Base-by-base conservation (phyloP, 2,329 filamentous ascomycete genomes). In the Trichoderma sp. region DNA sequence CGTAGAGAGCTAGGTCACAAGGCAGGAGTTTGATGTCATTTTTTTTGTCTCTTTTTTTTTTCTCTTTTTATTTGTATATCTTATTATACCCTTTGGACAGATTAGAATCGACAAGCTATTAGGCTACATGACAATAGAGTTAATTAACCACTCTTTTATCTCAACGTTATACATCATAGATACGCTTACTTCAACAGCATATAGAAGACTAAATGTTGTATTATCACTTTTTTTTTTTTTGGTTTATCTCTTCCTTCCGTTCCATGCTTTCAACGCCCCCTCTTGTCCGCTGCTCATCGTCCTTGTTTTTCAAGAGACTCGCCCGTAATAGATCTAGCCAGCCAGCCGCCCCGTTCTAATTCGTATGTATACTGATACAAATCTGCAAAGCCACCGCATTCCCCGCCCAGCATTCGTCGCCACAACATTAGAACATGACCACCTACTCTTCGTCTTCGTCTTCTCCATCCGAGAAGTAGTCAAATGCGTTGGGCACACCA, bases 401-500 rank as follows among this genome's bases (percentile, higher is more conserved):
- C 39, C 39, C 59, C 46, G 10, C 51, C 51, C 37, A 34, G n/a
- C 18, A 26, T 24, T 52, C 10, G 11, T 43, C 30, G 4, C 16
- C 14, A 37, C 32, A 13, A 8, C 46, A 18, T 18, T 34, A 55
- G 4, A 43, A 10, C 49, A 32, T n/a, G 28, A 3, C 32, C 14
- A 2, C 26, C 26, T 78, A 74, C 4, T 78, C 76, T 3, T 78
- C 76, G 2, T 78, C 76, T 3, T 75, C 75, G 3, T 84, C 83
- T 55, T 88, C 88, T 2, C 83, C 86, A 66, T 93, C 91, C 5
- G 90, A 90, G 74, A 90, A 89, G 78, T 96, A 94, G 70, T 95
- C 91, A 79, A 96, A 96, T 63, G 92, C 90, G 13, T 82, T 81
- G 5, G 92, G 93, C 7, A 88, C 78, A 46, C 85, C 82, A 2